phyloP scores from a whole-genome alignment of 805 yeast genomes.

The Monosporozyma servazzii region DNA sequence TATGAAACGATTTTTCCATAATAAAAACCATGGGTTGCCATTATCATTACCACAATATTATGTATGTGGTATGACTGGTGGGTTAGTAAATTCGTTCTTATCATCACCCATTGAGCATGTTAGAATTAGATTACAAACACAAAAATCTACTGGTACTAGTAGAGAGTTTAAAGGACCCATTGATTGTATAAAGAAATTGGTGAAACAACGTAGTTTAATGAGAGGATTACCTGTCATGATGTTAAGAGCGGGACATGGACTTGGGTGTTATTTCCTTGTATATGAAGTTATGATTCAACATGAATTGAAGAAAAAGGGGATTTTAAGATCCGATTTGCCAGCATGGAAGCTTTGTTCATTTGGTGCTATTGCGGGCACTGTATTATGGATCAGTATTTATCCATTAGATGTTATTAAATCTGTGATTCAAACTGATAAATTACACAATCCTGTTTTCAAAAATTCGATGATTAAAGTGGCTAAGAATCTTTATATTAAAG shows the following conservation, averaged over 20 bases:
- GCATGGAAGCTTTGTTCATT: conserved; percentile 77
- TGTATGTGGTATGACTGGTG: conserved; percentile 83
- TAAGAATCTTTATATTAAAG: conserved; percentile 40
- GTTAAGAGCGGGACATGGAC: conserved; percentile 76
- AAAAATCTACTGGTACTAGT: conserved; percentile 37
- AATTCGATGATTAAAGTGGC: conserved; percentile 52
- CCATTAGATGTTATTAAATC: conserved; percentile 92
- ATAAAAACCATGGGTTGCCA: conserved; percentile 17
- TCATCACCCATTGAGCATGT: conserved; percentile 94
- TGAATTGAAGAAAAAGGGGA: conserved; percentile 32
- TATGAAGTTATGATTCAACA: conserved; percentile 79
- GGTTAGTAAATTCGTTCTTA: conserved; percentile 77
- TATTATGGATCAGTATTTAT: conserved; percentile 75
- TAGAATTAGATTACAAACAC: conserved; percentile 87
- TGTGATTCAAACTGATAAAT: conserved; percentile 68
- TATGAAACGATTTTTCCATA: conserved; percentile 69
- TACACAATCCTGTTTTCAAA: conserved; percentile 51
- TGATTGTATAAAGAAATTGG: conserved; percentile 40
- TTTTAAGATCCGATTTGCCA: conserved; percentile 63
- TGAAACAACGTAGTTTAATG: conserved; percentile 50
- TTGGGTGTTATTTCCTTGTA: conserved; percentile 81
- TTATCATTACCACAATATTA: conserved; percentile 61
- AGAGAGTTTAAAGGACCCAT: conserved; percentile 51
- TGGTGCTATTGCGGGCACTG: conserved; percentile 88
- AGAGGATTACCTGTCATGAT: conserved; percentile 80